Evolutionary conservation across 73 alveolate species (phyloP).

Genomic region (Diophrys appendiculata): DNA sequence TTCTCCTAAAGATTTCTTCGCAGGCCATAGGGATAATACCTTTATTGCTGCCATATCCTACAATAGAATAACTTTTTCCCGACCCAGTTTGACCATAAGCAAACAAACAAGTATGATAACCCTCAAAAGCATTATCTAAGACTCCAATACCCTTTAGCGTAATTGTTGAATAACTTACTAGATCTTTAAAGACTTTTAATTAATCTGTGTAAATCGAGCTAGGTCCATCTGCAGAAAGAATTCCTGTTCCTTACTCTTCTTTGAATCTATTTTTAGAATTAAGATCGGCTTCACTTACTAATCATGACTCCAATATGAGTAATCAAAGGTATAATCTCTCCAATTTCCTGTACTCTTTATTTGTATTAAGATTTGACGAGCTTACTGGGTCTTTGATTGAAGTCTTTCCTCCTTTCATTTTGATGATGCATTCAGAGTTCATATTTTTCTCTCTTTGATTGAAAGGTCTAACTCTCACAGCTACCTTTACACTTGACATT

Average conservation of each 20-base stretch:
- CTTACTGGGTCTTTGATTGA: slow-evolving; percentile 46
- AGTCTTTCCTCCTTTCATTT: slow-evolving; percentile 51
- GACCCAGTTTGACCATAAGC: slow-evolving; percentile 99
- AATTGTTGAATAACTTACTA: slow-evolving; percentile 65
- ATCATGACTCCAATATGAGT: slow-evolving; percentile 98
- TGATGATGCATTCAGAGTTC: slow-evolving; percentile 71
- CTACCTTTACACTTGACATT: slow-evolving; percentile 95
- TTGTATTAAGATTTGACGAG: slow-evolving; percentile 1
- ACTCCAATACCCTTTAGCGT: slow-evolving; percentile 62
- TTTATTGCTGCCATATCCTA: slow-evolving; percentile 97
- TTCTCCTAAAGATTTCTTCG: slow-evolving; percentile 96
- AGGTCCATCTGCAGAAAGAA: slow-evolving; percentile 31
- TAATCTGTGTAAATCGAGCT: slow-evolving; percentile 89
- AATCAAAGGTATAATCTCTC: slow-evolving; percentile 95
- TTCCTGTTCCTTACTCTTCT: slow-evolving; percentile 52
- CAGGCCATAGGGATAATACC: slow-evolving; percentile 99
- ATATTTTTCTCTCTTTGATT: slow-evolving; percentile 91
- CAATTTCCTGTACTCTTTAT: slow-evolving; percentile 57
- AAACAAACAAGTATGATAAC: slow-evolving; percentile 98
- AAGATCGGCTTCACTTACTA: slow-evolving; percentile 75
- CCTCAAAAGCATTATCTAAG: slow-evolving; percentile 94
- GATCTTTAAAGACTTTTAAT: slow-evolving; percentile 84
- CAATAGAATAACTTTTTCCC: slow-evolving; percentile 82
- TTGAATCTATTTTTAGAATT: slow-evolving; percentile 66
- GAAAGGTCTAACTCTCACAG: slow-evolving; percentile 99